A percentile compares a stretch with the other conserved stretches of the same genome.
Conservation (phyloP, 2,329 filamentous ascomycete species). For the Fusarium camptoceras region DNA sequence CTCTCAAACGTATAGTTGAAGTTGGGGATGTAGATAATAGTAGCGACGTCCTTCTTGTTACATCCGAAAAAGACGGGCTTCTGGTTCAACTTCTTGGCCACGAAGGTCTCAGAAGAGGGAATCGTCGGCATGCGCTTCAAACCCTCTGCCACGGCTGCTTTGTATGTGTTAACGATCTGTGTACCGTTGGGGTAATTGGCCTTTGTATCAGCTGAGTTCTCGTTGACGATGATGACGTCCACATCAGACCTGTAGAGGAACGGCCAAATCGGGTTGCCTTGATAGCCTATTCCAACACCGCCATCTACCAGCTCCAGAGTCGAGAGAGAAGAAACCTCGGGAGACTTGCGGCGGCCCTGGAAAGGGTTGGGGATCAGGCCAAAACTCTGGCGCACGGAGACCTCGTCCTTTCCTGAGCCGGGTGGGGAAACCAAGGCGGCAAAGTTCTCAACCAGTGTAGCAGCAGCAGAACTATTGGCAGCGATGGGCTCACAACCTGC, state of each 20-base stretch:
- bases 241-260: conserved; percentile 5
- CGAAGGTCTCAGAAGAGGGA: conserved; percentile 4
- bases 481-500: not conserved
- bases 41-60: not conserved
- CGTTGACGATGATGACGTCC: conserved; percentile 13
- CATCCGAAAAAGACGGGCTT: conserved; percentile 12
- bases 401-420: not conserved
- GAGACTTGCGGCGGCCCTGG: not conserved
- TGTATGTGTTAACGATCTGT: conserved; percentile 7
- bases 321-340: not conserved
- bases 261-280: conserved; percentile 10
- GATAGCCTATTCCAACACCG: not conserved
- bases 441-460: conserved; percentile 1
- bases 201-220: conserved; percentile 10
- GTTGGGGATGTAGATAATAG: conserved; percentile 15
- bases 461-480: not conserved
- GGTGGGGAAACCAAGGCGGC: not conserved
- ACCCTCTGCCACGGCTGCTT: not conserved
- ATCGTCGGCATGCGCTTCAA: conserved; percentile 7
- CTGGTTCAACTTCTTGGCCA: conserved; percentile 6
- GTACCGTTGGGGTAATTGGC: conserved; percentile 2
- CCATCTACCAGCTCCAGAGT: conserved; percentile 11
- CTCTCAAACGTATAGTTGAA: conserved; percentile 14
- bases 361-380: conserved; percentile 4
- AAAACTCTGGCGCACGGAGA: not conserved